phyloP scores from a whole-genome alignment of 2,329 filamentous ascomycete genomes.

The Sclerotinia glacialis region DNA sequence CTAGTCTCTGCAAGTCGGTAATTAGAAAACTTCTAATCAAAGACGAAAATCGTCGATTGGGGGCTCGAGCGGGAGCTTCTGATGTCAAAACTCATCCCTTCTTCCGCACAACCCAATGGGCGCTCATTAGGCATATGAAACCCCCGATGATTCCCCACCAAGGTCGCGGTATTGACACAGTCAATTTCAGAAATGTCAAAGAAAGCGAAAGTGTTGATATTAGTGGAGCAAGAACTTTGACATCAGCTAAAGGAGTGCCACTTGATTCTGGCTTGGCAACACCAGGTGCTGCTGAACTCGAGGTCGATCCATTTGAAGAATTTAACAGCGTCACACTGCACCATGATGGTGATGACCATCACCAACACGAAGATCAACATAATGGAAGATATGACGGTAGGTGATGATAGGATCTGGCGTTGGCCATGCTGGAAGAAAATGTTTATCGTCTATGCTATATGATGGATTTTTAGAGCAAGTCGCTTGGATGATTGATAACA shows the following conservation, averaged over 20 bases:
- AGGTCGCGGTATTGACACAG: constrained; percentile 84
- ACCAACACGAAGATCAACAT: constrained; percentile 34
- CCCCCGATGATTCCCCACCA: constrained; percentile 93
- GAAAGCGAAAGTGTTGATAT: constrained; percentile 95
- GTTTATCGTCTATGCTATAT: not conserved
- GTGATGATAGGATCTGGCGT: not conserved
- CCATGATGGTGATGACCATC: constrained; percentile 79
- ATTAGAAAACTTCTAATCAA: constrained; percentile 98
- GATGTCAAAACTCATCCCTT: constrained; percentile 97
- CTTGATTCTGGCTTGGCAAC: constrained; percentile 83
- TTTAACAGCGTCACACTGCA: constrained; percentile 98
- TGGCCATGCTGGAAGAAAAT: not conserved
- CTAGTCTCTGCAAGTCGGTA: constrained; percentile 88
- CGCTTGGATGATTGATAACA: constrained; percentile 4
- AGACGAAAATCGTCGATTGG: constrained; percentile 89
- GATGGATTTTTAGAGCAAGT: constrained; percentile 2
- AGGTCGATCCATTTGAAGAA: constrained; percentile 90
- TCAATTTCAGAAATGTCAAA: constrained; percentile 98
- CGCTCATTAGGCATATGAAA: constrained; percentile 94
- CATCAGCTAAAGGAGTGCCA: constrained; percentile 70
- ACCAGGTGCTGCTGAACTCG: constrained; percentile 64
- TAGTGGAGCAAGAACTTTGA: constrained; percentile 51
- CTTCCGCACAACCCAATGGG: constrained; percentile 95
- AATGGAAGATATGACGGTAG: constrained; percentile 37
- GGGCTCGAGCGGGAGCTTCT: constrained; percentile 89